A percentile compares a stretch with the other conserved stretches of the same genome.
Evolutionary conservation across 2,329 filamentous ascomycete genomes (phyloP).

Genomic region (Verticillium klebahnii): DNA sequence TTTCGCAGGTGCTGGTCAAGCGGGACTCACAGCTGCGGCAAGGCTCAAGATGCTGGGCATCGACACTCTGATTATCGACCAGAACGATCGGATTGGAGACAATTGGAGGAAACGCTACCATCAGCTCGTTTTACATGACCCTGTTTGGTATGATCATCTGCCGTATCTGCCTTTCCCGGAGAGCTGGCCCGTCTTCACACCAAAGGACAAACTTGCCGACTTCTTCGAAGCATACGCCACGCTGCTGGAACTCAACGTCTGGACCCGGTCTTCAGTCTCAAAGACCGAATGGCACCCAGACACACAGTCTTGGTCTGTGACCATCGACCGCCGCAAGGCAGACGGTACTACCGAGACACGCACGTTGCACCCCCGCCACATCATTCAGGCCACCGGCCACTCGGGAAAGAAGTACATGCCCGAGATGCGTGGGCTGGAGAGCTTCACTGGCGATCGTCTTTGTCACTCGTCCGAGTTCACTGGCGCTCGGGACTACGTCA

Average conservation of each 20-base stretch:
- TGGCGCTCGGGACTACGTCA: slow-evolving; percentile 33
- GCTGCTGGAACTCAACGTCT: slow-evolving; percentile 60
- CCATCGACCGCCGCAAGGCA: slow-evolving; percentile 37
- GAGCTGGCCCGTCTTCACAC: slow-evolving; percentile 62
- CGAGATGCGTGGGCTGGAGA: slow-evolving; percentile 42
- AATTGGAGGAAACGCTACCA: slow-evolving; percentile 57
- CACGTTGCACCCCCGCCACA: slow-evolving; percentile 55
- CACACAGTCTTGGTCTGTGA: slow-evolving; percentile 50
- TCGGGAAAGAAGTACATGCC: slow-evolving; percentile 61
- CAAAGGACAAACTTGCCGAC: slow-evolving; percentile 62
- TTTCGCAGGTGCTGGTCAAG: slow-evolving; percentile 47
- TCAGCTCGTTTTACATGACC: slow-evolving; percentile 57
- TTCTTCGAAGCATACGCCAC: slow-evolving; percentile 61
- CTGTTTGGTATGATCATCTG: slow-evolving; percentile 53
- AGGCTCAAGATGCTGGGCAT: slow-evolving; percentile 52
- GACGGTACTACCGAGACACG: slow-evolving; percentile 45
- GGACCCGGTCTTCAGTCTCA: slow-evolving; percentile 46
- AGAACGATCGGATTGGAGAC: slow-evolving; percentile 47
- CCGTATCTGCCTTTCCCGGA: slow-evolving; percentile 58
- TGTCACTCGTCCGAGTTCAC: slow-evolving; percentile 56
- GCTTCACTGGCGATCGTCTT: slow-evolving; percentile 51
- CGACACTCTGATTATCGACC: slow-evolving; percentile 46
- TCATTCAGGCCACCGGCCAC: slow-evolving; percentile 65
- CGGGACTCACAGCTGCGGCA: slow-evolving; percentile 46
- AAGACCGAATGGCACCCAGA: slow-evolving; percentile 42